Base-by-base conservation (phyloP, 352 stramenopile genomes). In the Phytopythium boreale region DNA sequence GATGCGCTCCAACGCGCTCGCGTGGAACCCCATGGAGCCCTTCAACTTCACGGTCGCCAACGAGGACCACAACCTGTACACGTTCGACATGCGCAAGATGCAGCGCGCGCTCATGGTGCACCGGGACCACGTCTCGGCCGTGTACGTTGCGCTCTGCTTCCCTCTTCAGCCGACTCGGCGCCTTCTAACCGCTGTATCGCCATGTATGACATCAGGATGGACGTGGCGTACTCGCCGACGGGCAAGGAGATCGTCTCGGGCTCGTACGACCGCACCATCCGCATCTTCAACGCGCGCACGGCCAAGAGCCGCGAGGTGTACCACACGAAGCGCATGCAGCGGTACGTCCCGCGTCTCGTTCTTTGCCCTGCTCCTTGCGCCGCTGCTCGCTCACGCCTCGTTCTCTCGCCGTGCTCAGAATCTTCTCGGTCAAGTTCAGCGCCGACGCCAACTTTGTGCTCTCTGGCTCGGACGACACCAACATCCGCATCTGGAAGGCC, bases 41-140 rank as follows among this genome's bases (percentile, higher is more conserved):
- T 98, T 99, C 80, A 99, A 99, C 73, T 99, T 99, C 76, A 97
- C 96, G 52, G 96, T 98, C 39, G 97, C 96, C 52, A 99, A 99
- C 79, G 98, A 99, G 84, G 98, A 99, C 81, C 93, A 98, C 82
- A 98, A 99, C 69, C 70, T 98, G 51, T 99, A 99, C 82, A 99
- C 95, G 34, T 99, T 99, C 76, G 98, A 99, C 82, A 99, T 99
- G 93, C 87, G 98, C 71, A 98, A 98, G 71, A 87, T 99, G 65
- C 72, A 94, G 43, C 74, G 87, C 51, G 92, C 92, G 43, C 74
- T 96, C 65, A 95, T 97, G 69, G 98, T 99, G 43, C 98, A 99
- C 84, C 99, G 98, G 75, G 98, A 99, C 70, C 97, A 99, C 83
- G 97, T 99, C 10, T 95, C 86, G 12, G 97, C 98, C 56, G 96